Base-by-base conservation (phyloP, 495 filamentous ascomycete genomes). In the Letharia lupina region DNA sequence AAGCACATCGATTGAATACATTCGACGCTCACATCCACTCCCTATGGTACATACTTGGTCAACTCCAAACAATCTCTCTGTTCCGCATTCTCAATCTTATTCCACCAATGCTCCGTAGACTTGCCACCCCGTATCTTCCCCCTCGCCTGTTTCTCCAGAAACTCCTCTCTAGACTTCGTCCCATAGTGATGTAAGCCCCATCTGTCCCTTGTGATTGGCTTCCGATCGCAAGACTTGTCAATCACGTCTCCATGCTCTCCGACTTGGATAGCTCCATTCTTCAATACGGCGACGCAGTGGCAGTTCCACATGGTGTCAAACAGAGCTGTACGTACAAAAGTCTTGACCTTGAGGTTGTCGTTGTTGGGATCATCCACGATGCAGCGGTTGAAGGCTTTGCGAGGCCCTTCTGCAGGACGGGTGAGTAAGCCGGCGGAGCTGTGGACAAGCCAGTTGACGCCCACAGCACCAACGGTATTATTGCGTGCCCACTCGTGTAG, bases 341-440 rank as follows among this genome's bases (percentile, higher is more conserved):
- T 54, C 11, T 54, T 54, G 28, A 54, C 50, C 11, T 54, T 57
- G 13, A 66, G 31, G 4, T 58, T 33, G 31, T 39, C 52, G 37
- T 37, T 37, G 8, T 12, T 18, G 8, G 56, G 52, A 28, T 47
- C 40, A 8, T 61, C 65, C 28, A 40, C 31, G 20, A 66, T 50
- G 23, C 58, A 66, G 6, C 50, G 33, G 12, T 60, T 52, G 31
- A 52, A 66, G 12, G 58, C 57, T 47, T 62, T 60, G 42, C 65
- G 39, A 48, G 40, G 44, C 16, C 48, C 65, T 15, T 20, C 33
- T 15, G 28, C 2, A 31, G 65, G 65, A 23, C 23, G 20, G 12
- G 57, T 47, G 58, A 66, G 57, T 8, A 66, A 41, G 8, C 65
- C 65, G n/a, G 23, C 56, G 42, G 65, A 66, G 42, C 37, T 66